Percentiles rank a stretch among this genome's conserved stretches.
These are phyloP conservation scores for Pseudogymnoascus sp. DNA, from an alignment of 2,329 filamentous ascomycete genomes.

Conservation along the genomic window DNA sequence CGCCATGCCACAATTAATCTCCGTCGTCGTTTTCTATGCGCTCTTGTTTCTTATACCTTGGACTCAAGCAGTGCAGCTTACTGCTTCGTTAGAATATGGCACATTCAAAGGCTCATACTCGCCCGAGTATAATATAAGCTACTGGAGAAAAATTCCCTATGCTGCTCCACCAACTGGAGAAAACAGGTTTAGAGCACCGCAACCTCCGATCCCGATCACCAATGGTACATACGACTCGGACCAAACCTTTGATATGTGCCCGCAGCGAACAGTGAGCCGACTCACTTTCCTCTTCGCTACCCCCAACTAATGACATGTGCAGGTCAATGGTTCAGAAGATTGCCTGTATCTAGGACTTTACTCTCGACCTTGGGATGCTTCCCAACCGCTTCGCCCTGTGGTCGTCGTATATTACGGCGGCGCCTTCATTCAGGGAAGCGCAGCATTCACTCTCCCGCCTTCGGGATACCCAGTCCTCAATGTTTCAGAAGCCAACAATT, in stretches of 20 bases:
- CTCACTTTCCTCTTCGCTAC: background rate
- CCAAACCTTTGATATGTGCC: constrained; percentile 48
- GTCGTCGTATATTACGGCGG: constrained; percentile 54
- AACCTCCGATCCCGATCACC: constrained; percentile 41
- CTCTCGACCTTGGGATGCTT: constrained; percentile 43
- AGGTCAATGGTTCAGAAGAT: constrained; percentile 47
- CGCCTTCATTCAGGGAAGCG: constrained; percentile 50
- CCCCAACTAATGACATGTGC: background rate
- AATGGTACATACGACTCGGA: constrained; percentile 46
- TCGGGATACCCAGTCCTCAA: constrained; percentile 50
- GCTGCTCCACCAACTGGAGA: constrained; percentile 47
- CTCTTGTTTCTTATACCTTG: background rate
- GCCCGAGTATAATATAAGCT: constrained; percentile 44
- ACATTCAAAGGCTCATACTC: constrained; percentile 45
- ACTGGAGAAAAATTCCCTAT: constrained; percentile 53
- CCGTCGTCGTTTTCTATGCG: background rate
- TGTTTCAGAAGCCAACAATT: constrained; percentile 36
- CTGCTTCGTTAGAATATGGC: constrained; percentile 39
- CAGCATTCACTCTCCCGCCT: constrained; percentile 46
- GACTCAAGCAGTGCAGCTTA: constrained; percentile 19
- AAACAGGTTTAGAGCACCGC: constrained; percentile 52
- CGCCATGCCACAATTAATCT: background rate
- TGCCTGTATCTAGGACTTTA: constrained; percentile 54
- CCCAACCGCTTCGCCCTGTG: constrained; percentile 42
- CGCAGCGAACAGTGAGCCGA: constrained; percentile 40